Evolutionary conservation across 257 asterid genomes (phyloP).

Genomic region (Solanum pennellii): DNA sequence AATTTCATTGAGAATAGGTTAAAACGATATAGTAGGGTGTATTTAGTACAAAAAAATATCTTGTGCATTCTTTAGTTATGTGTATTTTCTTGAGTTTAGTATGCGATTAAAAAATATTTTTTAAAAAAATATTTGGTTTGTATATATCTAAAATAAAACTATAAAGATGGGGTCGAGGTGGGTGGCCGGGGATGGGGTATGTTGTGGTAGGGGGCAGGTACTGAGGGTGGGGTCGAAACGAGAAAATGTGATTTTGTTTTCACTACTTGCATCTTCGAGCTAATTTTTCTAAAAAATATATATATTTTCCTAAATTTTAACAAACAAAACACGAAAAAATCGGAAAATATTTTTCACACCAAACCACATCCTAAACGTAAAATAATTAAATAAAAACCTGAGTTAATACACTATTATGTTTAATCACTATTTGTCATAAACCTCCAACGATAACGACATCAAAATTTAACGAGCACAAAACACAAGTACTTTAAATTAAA

Average conservation of each 20-base stretch:
- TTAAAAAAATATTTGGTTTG: not conserved
- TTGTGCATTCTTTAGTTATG: not conserved
- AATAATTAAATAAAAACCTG: too few species aligned
- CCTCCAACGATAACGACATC: not conserved
- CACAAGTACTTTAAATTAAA: too few species aligned
- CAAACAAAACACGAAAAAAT: rapidly evolving
- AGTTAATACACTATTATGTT: not conserved
- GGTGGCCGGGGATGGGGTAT: not conserved
- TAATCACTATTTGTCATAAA: too few species aligned
- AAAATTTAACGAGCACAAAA: too few species aligned
- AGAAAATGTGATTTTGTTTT: rapidly evolving
- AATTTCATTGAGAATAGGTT: too few species aligned
- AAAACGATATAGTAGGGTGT: too few species aligned
- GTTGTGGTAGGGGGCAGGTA: not conserved
- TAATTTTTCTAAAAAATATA: too few species aligned
- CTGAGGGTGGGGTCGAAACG: not conserved
- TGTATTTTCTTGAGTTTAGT: too few species aligned
- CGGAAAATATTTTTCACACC: rapidly evolving
- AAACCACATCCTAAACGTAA: too few species aligned
- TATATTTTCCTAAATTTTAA: rapidly evolving
- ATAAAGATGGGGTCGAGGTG: not conserved
- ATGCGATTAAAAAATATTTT: too few species aligned
- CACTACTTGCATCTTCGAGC: rapidly evolving
- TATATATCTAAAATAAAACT: not conserved
- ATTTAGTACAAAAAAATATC: too few species aligned